Conservation (phyloP, 2,329 filamentous ascomycete genomes). For the Dryadomyces quercivorus region DNA sequence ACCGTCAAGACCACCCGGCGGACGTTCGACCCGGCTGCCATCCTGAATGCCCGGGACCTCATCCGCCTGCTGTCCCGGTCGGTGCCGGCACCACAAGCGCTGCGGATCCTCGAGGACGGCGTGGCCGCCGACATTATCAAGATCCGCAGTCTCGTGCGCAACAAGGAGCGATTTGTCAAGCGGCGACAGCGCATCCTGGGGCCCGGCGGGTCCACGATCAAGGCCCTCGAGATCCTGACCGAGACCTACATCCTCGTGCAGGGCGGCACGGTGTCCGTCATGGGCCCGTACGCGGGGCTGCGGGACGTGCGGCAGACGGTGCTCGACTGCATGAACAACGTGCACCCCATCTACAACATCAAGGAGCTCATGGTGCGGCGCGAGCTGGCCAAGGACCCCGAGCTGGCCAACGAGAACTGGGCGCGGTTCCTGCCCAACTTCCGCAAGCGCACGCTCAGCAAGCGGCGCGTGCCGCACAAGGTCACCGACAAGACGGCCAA, state of each 20-base stretch:
- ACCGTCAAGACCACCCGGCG: constrained; percentile 89
- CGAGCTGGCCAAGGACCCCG: constrained; percentile 68
- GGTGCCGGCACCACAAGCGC: constrained; percentile 82
- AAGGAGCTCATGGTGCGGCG: constrained; percentile 74
- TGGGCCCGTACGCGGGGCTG: constrained; percentile 85
- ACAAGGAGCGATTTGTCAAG: constrained; percentile 94
- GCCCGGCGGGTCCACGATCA: constrained; percentile 81
- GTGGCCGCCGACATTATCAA: constrained; percentile 87
- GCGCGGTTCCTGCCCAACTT: constrained; percentile 94
- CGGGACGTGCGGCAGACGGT: constrained; percentile 86
- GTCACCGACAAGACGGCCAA: constrained; percentile 92
- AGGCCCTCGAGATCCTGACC: constrained; percentile 86
- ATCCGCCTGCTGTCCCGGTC: constrained; percentile 87
- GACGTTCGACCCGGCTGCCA: constrained; percentile 83
- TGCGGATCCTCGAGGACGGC: constrained; percentile 82
- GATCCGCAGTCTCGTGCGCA: constrained; percentile 77
- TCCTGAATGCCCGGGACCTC: constrained; percentile 85
- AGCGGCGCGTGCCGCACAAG: constrained; percentile 68
- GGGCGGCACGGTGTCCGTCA: constrained; percentile 81
- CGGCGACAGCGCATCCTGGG: constrained; percentile 84
- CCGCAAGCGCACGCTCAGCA: constrained; percentile 83
- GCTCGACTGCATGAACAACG: constrained; percentile 93
- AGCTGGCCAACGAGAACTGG: constrained; percentile 81
- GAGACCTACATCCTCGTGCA: constrained; percentile 90
- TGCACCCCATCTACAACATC: constrained; percentile 82